Conservation (phyloP, 192 early-diverging fungal genomes). For the Coemansia sp. region DNA sequence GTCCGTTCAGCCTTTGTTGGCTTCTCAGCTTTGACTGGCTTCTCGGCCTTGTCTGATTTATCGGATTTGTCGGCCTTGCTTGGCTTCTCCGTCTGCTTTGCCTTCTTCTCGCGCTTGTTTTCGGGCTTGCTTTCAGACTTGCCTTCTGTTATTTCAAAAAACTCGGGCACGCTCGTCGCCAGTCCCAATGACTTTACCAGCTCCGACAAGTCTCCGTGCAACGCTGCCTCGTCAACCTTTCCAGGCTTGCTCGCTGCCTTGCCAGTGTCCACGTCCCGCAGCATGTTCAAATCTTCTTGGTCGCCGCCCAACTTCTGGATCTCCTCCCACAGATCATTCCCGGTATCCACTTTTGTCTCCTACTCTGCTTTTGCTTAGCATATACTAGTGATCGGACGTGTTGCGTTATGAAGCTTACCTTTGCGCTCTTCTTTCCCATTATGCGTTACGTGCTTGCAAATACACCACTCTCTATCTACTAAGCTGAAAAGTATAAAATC, state of each 20-base stretch:
- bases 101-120: slow-evolving; percentile 7
- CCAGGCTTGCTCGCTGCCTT: slow-evolving; percentile 22
- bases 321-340: slow-evolving; percentile 55
- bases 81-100: slow-evolving; percentile 5
- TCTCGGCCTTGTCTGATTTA: not conserved
- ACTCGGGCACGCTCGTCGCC: slow-evolving; percentile 25
- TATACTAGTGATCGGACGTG: not conserved
- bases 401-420: not conserved
- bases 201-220: slow-evolving; percentile 34
- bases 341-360: slow-evolving; percentile 5
- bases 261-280: slow-evolving; percentile 57
- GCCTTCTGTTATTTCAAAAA: slow-evolving; percentile 25
- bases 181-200: slow-evolving; percentile 48
- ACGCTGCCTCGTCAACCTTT: slow-evolving; percentile 16
- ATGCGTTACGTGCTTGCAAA: not conserved
- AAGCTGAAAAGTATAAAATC: not conserved
- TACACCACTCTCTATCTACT: not conserved
- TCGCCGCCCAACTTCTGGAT: slow-evolving; percentile 67
- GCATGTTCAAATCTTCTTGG: slow-evolving; percentile 58
- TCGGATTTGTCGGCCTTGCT: slow-evolving; percentile 7
- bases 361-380: not conserved
- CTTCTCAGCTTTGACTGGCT: slow-evolving; percentile 14
- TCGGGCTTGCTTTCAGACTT: slow-evolving; percentile 16
- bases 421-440: slow-evolving; percentile 22
- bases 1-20: not conserved